Evolutionary conservation across 2,329 filamentous ascomycete genomes (phyloP).

Genomic region (Elsinoe batatas): DNA sequence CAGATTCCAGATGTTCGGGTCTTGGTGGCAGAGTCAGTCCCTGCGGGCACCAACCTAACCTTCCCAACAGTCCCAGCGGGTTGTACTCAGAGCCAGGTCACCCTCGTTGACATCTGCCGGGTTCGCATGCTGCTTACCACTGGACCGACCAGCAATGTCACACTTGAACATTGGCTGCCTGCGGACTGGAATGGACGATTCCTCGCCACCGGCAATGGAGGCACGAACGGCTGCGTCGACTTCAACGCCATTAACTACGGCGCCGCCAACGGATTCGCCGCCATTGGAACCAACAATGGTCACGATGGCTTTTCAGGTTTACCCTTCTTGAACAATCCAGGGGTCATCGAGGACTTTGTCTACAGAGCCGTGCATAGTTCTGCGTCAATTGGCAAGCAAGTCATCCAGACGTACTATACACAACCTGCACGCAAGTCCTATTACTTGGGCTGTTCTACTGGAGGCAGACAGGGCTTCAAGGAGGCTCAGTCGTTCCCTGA

Average conservation of each 20-base stretch:
- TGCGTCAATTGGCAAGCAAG: conserved; percentile 25
- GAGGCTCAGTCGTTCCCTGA: conserved; percentile 30
- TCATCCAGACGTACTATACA: conserved; percentile 31
- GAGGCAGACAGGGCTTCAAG: conserved; percentile 31
- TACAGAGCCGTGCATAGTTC: conserved; percentile 26
- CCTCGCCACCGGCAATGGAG: conserved; percentile 28
- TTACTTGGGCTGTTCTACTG: conserved; percentile 30
- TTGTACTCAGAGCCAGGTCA: conserved; percentile 29
- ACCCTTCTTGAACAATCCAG: conserved; percentile 24
- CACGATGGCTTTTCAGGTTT: conserved; percentile 21
- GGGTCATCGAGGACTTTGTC: conserved; percentile 25
- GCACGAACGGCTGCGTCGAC: conserved; percentile 26
- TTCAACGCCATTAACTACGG: conserved; percentile 27
- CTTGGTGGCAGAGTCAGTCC: background rate
- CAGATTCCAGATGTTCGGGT: background rate
- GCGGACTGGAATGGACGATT: conserved; percentile 19
- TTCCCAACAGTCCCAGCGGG: background rate
- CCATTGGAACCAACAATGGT: conserved; percentile 27
- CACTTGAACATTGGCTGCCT: conserved; percentile 38
- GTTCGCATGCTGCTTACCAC: conserved; percentile 33
- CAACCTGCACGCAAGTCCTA: conserved; percentile 31
- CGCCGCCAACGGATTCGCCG: conserved; percentile 24
- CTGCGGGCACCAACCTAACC: background rate
- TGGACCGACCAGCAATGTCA: conserved; percentile 31
- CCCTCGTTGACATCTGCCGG: conserved; percentile 30